Conservation (phyloP, 371 early-diverging fungal genomes). For the Dinochytrium kinnereticum region DNA sequence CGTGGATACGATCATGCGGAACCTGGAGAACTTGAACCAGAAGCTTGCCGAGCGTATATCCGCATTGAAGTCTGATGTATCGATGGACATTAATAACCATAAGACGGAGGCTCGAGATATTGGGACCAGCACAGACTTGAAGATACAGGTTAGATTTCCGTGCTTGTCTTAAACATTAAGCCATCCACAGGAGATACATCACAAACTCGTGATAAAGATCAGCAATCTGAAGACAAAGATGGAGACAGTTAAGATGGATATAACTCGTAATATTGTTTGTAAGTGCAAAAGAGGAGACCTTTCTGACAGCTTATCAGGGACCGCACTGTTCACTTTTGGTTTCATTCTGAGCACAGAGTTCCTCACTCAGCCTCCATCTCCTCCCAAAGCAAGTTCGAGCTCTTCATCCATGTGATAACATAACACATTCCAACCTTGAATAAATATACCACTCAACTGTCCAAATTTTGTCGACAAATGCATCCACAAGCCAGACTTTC, state of each 20-base stretch:
- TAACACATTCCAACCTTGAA: background rate
- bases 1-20: constrained; percentile 73
- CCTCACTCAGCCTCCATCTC: background rate
- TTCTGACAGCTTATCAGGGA: background rate
- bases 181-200: constrained; percentile 87
- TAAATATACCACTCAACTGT: background rate
- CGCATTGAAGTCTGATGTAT: constrained; percentile 81
- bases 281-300: background rate
- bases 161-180: too few relatives aligned
- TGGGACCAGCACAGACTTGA: constrained; percentile 79
- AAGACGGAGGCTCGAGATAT: constrained; percentile 83
- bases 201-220: constrained; percentile 76
- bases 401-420: background rate
- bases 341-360: constrained; percentile 12
- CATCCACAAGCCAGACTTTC: constrained; percentile 41
- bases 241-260: constrained; percentile 77
- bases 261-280: constrained; percentile 46
- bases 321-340: constrained; percentile 22
- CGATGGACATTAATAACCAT: constrained; percentile 88
- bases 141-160: constrained; percentile 52
- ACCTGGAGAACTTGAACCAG: constrained; percentile 78
- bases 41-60: constrained; percentile 76
- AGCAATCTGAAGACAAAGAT: constrained; percentile 86
- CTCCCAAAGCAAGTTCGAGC: background rate
- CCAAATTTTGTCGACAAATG: background rate